These are phyloP conservation scores for Pseudomassariella vexata DNA, from an alignment of 2,329 filamentous ascomycete species.

Conservation along the genomic window DNA sequence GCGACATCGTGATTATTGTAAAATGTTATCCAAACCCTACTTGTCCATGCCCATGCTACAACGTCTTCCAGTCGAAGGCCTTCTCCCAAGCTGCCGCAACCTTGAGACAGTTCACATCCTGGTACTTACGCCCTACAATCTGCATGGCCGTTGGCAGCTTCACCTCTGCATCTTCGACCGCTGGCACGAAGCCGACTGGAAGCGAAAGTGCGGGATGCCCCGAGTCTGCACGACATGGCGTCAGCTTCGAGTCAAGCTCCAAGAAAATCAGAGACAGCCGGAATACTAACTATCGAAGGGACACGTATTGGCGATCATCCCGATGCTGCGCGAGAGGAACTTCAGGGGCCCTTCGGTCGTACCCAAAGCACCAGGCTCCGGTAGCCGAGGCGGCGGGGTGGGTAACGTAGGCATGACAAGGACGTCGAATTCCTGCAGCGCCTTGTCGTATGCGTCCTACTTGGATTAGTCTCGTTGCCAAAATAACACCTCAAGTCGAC, in stretches of 20 bases:
- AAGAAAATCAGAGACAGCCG: too few relatives aligned
- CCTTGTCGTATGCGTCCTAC: slow-evolving; percentile 20
- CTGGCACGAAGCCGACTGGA: slow-evolving; percentile 20
- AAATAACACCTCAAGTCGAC: too few relatives aligned
- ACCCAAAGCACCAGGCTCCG: neutral
- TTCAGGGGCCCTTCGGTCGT: slow-evolving; percentile 2
- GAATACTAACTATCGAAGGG: neutral
- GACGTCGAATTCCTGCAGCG: slow-evolving; percentile 17
- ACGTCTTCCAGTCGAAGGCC: slow-evolving; percentile 19
- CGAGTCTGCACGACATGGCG: too few relatives aligned
- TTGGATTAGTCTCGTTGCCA: too few relatives aligned
- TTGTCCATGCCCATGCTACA: too few relatives aligned
- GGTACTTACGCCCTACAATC: slow-evolving; percentile 21
- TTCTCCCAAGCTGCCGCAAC: slow-evolving; percentile 22
- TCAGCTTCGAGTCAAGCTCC: too few relatives aligned
- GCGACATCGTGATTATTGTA: too few relatives aligned
- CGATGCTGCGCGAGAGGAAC: slow-evolving; percentile 4
- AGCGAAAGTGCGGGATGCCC: slow-evolving; percentile 22
- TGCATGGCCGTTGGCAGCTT: slow-evolving; percentile 20
- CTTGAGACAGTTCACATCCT: slow-evolving; percentile 18
- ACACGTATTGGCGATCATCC: neutral
- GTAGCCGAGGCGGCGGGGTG: slow-evolving; percentile 9
- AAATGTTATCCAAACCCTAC: too few relatives aligned
- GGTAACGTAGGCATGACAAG: slow-evolving; percentile 22
- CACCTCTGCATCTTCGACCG: slow-evolving; percentile 16